Evolutionary conservation across 805 yeast genomes (phyloP).

Genomic region (Candida suzukii): DNA sequence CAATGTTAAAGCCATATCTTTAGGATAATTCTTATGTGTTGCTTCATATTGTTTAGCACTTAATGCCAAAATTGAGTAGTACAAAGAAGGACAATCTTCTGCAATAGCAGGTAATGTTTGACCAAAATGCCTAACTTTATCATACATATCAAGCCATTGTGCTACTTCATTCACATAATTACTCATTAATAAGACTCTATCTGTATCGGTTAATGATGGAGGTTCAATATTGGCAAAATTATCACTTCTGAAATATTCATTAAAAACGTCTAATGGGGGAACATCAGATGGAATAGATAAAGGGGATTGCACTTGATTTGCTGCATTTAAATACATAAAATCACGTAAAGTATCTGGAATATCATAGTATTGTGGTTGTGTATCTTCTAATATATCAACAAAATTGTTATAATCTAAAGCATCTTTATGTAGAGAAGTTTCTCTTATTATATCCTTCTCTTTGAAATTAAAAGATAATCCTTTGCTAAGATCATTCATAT

Average conservation of each 20-base stretch:
- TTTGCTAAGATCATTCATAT: neutral
- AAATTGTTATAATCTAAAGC: conserved; percentile 5
- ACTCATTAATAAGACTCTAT: conserved; percentile 13
- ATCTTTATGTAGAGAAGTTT: conserved; percentile 1
- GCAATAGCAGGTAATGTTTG: conserved; percentile 14
- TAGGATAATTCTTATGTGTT: conserved; percentile 5
- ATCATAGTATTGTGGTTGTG: conserved; percentile 4
- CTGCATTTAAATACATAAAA: conserved; percentile 33
- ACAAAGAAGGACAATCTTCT: conserved; percentile 6
- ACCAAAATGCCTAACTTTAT: conserved; percentile 14
- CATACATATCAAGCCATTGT: conserved; percentile 21
- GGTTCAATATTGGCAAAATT: conserved; percentile 5
- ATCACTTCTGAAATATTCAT: conserved; percentile 5
- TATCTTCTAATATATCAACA: conserved; percentile 6
- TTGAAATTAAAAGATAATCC: conserved; percentile 1
- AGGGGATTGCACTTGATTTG: conserved; percentile 10
- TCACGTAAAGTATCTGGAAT: conserved; percentile 29
- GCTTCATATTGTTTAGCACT: conserved; percentile 8
- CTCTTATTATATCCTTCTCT: neutral
- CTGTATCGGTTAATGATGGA: conserved; percentile 8
- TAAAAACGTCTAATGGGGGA: conserved; percentile 5
- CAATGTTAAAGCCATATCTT: conserved; percentile 4
- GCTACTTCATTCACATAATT: conserved; percentile 13
- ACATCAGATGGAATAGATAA: conserved; percentile 5
- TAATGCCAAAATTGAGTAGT: conserved; percentile 5